Evolutionary conservation across 352 stramenopile genomes (phyloP).

Genomic region (Pythium phragmiticola): DNA sequence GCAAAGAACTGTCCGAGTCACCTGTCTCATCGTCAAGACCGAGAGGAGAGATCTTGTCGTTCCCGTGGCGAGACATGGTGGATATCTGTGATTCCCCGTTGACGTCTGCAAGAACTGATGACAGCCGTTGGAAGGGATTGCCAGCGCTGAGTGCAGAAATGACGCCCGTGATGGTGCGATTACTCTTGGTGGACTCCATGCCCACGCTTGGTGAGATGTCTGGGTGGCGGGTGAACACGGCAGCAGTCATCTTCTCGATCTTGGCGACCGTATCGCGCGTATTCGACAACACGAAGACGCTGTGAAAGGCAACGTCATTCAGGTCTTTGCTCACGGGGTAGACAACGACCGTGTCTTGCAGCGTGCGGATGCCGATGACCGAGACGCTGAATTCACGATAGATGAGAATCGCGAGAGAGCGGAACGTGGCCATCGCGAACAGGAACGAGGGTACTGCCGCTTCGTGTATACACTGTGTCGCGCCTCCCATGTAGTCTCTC

Average conservation of each 20-base stretch:
- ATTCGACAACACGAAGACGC: slow-evolving; percentile 62
- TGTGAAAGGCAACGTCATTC: slow-evolving; percentile 47
- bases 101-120: slow-evolving; percentile 18
- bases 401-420: slow-evolving; percentile 46
- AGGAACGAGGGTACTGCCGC: slow-evolving; percentile 52
- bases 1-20: slow-evolving; percentile 11
- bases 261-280: slow-evolving; percentile 44
- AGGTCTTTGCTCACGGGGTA: slow-evolving; percentile 53
- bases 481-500: slow-evolving; percentile 59
- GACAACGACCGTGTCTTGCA: slow-evolving; percentile 46
- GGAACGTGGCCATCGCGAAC: slow-evolving; percentile 47
- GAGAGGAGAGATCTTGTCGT: slow-evolving; percentile 31
- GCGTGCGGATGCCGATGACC: slow-evolving; percentile 53
- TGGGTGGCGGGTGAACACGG: slow-evolving; percentile 42
- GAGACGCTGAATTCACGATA: slow-evolving; percentile 66
- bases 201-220: slow-evolving; percentile 50
- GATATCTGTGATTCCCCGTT: slow-evolving; percentile 2
- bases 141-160: slow-evolving; percentile 21
- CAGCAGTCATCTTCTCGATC: slow-evolving; percentile 53
- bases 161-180: slow-evolving; percentile 37
- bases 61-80: background rate
- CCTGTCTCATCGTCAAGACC: slow-evolving; percentile 20
- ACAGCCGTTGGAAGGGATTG: slow-evolving; percentile 33
- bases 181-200: slow-evolving; percentile 32
- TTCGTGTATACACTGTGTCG: slow-evolving; percentile 59